phyloP scores from a whole-genome alignment of 169 alveolate genomes.

The Plasmodium cynomolgi region DNA sequence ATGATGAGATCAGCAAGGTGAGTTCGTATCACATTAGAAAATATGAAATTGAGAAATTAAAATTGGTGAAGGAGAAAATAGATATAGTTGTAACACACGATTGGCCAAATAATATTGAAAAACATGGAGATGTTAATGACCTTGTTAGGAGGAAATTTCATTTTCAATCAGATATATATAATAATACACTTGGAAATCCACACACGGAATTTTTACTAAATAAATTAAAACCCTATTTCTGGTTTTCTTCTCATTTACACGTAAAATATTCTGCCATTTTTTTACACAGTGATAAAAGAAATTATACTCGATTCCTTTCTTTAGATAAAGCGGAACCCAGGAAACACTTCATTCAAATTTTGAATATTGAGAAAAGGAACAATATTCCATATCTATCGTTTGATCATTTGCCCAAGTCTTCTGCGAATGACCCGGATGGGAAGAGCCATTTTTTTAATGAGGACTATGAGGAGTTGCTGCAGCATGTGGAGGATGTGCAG shows the following conservation, averaged over 20 bases:
- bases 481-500: background rate
- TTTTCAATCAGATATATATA: constrained; percentile 74
- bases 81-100: constrained; percentile 96
- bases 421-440: background rate
- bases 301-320: constrained; percentile 22
- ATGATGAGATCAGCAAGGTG: constrained; percentile 85
- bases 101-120: constrained; percentile 95
- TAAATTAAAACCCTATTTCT: constrained; percentile 79
- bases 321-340: constrained; percentile 53
- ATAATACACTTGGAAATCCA: constrained; percentile 81
- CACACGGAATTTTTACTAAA: constrained; percentile 76
- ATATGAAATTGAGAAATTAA: constrained; percentile 92
- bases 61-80: constrained; percentile 82
- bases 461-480: background rate
- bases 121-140: constrained; percentile 86
- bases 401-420: constrained; percentile 15
- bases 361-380: constrained; percentile 18
- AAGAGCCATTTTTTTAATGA: background rate
- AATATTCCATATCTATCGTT: background rate
- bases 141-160: constrained; percentile 87
- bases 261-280: constrained; percentile 80
- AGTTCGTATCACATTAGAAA: constrained; percentile 92
- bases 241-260: constrained; percentile 86
- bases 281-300: constrained; percentile 76
- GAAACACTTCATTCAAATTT: constrained; percentile 59